Conservation (phyloP, 768 basidiomycete genomes). For the Trametes punicea region DNA sequence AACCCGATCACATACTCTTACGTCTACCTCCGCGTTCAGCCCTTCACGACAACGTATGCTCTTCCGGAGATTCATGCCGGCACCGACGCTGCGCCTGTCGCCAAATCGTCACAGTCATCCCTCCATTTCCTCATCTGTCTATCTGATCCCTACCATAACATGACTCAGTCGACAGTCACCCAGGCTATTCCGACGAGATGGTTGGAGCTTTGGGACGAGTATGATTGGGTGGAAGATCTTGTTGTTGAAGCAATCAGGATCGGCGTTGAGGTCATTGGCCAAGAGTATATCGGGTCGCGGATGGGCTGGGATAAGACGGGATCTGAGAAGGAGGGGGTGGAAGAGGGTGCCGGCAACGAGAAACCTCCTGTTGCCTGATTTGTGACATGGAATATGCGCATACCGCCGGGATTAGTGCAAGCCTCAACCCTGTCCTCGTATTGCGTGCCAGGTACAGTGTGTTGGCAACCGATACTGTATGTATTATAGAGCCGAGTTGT, state of each 20-base stretch:
- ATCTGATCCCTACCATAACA: conserved; percentile 74
- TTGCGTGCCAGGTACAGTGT: not conserved
- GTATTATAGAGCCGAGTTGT: conserved; percentile 8
- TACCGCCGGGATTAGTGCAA: conserved; percentile 1
- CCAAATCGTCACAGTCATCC: conserved; percentile 33
- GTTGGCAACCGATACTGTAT: conserved; percentile 2
- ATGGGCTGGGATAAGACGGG: conserved; percentile 69
- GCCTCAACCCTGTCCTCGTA: not conserved
- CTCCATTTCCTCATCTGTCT: conserved; percentile 65
- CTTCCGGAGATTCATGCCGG: conserved; percentile 34
- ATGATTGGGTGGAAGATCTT: conserved; percentile 95
- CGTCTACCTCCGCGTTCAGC: conserved; percentile 91
- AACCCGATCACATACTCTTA: conserved; percentile 82
- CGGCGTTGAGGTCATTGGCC: conserved; percentile 86
- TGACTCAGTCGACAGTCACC: conserved; percentile 74
- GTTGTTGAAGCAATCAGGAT: conserved; percentile 84
- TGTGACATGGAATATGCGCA: conserved; percentile 5
- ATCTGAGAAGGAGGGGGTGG: conserved; percentile 9
- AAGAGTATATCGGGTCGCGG: conserved; percentile 82
- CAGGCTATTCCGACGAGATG: conserved; percentile 83
- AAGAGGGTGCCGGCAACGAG: conserved; percentile 13
- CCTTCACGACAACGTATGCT: conserved; percentile 61
- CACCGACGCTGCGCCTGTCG: conserved; percentile 23
- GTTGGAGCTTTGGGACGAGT: conserved; percentile 87
- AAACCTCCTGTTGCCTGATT: conserved; percentile 5